Evolutionary conservation across 2,329 filamentous ascomycete species (phyloP).

Genomic region (Alternaria solani): DNA sequence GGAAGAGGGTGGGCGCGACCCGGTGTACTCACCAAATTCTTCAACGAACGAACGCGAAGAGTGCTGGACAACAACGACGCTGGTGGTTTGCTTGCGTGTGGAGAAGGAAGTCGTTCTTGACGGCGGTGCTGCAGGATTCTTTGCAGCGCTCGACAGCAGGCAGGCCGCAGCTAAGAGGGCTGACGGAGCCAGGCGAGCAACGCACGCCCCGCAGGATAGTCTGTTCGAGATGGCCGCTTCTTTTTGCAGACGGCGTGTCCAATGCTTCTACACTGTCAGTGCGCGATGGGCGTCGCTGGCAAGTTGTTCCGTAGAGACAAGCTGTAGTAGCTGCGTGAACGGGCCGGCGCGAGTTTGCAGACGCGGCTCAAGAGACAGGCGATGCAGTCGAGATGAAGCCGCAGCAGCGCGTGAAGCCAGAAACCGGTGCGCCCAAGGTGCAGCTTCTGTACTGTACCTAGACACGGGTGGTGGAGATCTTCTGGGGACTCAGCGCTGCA

Average conservation of each 20-base stretch:
- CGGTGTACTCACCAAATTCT: conserved; percentile 32
- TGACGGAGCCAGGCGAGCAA: conserved; percentile 49
- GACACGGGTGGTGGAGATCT: conserved; percentile 47
- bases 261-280: conserved; percentile 35
- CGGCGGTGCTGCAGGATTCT: conserved; percentile 49
- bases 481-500: conserved; percentile 39
- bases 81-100: conserved; percentile 28
- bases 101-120: conserved; percentile 44
- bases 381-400: conserved; percentile 26
- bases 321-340: conserved; percentile 42
- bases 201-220: conserved; percentile 46
- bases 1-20: not conserved
- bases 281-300: conserved; percentile 38
- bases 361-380: conserved; percentile 27
- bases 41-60: conserved; percentile 35
- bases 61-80: conserved; percentile 17
- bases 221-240: conserved; percentile 36
- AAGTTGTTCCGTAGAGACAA: conserved; percentile 23
- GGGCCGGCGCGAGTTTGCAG: conserved; percentile 50
- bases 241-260: conserved; percentile 38
- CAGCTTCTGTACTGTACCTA: conserved; percentile 36
- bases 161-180: conserved; percentile 53
- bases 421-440: conserved; percentile 28
- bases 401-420: conserved; percentile 27
- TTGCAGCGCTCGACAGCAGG: conserved; percentile 50